These are phyloP conservation scores for Zasmidium angulare DNA, from an alignment of 2,329 filamentous ascomycete genomes.

Conservation along the genomic window DNA sequence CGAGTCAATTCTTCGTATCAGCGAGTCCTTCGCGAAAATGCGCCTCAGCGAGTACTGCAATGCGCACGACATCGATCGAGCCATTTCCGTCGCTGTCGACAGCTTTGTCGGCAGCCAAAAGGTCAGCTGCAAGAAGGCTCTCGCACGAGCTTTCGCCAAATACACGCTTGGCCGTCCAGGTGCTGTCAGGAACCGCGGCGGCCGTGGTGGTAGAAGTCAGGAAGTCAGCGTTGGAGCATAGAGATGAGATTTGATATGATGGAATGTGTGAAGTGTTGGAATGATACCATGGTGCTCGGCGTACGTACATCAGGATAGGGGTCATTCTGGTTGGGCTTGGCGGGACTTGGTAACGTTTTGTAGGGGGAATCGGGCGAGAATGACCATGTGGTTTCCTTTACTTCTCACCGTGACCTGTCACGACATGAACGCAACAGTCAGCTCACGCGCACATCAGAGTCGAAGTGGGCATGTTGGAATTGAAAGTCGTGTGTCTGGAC, in stretches of 20 bases:
- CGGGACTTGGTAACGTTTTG: too few species aligned
- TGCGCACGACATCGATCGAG: conserved; percentile 86
- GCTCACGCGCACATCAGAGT: too few species aligned
- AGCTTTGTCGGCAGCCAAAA: conserved; percentile 97
- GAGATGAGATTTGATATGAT: conserved; percentile 5
- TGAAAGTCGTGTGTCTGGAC: too few species aligned
- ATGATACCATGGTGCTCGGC: neutral
- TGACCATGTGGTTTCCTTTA: too few species aligned
- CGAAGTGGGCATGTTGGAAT: too few species aligned
- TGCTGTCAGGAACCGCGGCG: conserved; percentile 31
- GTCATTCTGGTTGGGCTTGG: neutral
- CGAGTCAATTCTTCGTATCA: conserved; percentile 95
- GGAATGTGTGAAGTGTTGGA: neutral
- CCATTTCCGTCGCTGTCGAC: conserved; percentile 94
- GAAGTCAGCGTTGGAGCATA: conserved; percentile 25
- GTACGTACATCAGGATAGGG: neutral
- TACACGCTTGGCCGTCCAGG: conserved; percentile 60
- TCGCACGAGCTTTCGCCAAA: conserved; percentile 93
- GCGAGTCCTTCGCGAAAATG: conserved; percentile 96
- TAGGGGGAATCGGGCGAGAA: too few species aligned
- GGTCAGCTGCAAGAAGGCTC: conserved; percentile 93
- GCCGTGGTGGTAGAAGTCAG: conserved; percentile 13
- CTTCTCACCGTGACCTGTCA: too few species aligned
- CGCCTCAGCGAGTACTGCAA: conserved; percentile 94
- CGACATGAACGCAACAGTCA: too few species aligned